phyloP scores from a whole-genome alignment of 768 basidiomycete species.

The Austroboletus eburneus region DNA sequence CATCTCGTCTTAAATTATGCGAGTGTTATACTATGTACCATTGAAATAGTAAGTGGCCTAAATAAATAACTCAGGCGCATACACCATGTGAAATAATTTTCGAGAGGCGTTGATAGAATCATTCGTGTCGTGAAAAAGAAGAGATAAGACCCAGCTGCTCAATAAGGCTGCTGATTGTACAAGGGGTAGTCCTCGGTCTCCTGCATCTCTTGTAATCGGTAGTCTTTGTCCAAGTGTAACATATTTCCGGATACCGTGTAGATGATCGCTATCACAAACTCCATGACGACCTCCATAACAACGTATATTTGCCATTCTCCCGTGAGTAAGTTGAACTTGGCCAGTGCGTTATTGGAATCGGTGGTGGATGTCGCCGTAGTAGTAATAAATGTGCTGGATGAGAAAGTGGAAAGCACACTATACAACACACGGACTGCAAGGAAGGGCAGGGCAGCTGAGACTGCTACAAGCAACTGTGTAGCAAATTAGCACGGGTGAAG shows the following conservation, averaged over 20 bases:
- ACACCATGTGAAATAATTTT: no score
- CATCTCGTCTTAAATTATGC: background rate
- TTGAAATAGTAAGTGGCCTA: no score
- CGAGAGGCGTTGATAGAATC: background rate
- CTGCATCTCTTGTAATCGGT: slow-evolving; percentile 11
- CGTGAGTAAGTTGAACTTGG: slow-evolving; percentile 52
- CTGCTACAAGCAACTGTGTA: slow-evolving; percentile 50
- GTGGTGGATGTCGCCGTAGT: slow-evolving; percentile 16
- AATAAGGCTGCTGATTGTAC: slow-evolving; percentile 33
- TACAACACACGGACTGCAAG: slow-evolving; percentile 48
- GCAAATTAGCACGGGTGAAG: slow-evolving; percentile 7
- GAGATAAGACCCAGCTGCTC: background rate
- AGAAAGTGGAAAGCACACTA: slow-evolving; percentile 55
- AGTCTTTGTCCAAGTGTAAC: slow-evolving; percentile 32
- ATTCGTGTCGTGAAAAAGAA: background rate
- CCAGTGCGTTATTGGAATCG: slow-evolving; percentile 31
- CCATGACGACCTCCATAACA: slow-evolving; percentile 56
- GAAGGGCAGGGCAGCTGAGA: slow-evolving; percentile 55
- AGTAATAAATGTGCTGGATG: slow-evolving; percentile 37
- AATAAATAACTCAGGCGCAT: no score
- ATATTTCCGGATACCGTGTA: slow-evolving; percentile 33
- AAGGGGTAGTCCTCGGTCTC: slow-evolving; percentile 25
- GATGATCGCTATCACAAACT: slow-evolving; percentile 47
- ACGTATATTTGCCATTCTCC: slow-evolving; percentile 59
- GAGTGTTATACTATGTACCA: no score